Evolutionary conservation across 805 yeast species (phyloP), one percentile per base, ranked within the genome.

Genomic region (Naumovozyma dairenensis): DNA sequence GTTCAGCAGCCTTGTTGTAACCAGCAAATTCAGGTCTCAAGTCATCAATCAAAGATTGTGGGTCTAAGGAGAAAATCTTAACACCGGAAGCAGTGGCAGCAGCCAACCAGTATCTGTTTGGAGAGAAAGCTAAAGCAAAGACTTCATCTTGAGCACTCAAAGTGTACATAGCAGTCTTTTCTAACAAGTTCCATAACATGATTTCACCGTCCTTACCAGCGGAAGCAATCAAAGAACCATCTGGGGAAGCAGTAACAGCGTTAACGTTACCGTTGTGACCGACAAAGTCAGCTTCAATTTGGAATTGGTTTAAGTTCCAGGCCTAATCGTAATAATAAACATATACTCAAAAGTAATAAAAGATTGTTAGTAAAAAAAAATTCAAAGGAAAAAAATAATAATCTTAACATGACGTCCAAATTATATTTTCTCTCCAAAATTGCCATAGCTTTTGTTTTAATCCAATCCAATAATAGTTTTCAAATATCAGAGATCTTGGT

Each of bases 101-200:
- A 66, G 94, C 89, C 69, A 92, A 82, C 98, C 98, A 92, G 93
- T 84, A 92, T 81, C 98, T 87, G 94, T 84, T 84, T 73, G 99
- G 98, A 67, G 97, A 89, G 94, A 92, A 92, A 59, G 96, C 94
- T 65, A 92, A 77, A 66, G 96, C 93, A 70, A 84, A 84, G 57
- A 92, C 86, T 77, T 89, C 97, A 63, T 89, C 92, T 67, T 92
- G 85, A 58, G 95, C 89, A 60, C 75, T 72, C 67, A 92, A 77
- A 61, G 95, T 79, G 94, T 86, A 89, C 62, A 87, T 74, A 62
- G 87, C 78, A 62, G 70, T 67, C 74, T 81, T 77, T 59, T 75
- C 67, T 75, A 77, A 74, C 71, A 89, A 76, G 74, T 87, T 93
- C 99, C 99, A 92, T 66, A 92, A 79, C 85, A 84, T 80, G 74